A percentile compares a stretch with the other conserved stretches of the same genome.
Conservation (phyloP, 2,329 filamentous ascomycete genomes). For the Colletotrichum filicis region DNA sequence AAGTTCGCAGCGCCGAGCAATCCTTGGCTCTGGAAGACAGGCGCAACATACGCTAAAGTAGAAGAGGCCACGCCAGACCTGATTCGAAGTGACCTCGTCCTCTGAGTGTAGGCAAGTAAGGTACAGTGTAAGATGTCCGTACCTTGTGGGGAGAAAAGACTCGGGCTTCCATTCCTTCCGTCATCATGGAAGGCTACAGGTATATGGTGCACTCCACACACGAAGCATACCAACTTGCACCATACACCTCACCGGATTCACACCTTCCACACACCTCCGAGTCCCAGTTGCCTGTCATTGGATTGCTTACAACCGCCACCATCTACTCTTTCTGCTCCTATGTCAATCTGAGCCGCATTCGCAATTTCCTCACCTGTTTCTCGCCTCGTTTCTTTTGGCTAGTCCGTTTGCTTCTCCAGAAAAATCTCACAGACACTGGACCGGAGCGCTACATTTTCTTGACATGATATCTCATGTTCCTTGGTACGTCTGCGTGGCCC, state of each 20-base stretch:
- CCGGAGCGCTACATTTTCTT: not conserved
- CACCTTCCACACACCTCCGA: not conserved
- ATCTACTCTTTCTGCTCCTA: not conserved
- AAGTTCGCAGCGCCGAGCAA: slow-evolving; percentile 5
- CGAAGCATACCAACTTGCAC: not conserved
- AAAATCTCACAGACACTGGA: not conserved
- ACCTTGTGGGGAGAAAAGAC: not conserved
- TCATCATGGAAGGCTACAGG: not conserved
- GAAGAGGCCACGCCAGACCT: not conserved
- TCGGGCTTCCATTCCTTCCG: not conserved
- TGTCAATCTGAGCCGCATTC: slow-evolving; percentile 25
- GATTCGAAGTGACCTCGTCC: not conserved
- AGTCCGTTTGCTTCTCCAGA: slow-evolving; percentile 1
- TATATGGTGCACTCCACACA: not conserved
- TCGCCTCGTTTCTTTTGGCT: not conserved
- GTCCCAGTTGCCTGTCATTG: not conserved
- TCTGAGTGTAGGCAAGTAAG: no score
- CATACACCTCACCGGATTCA: not conserved
- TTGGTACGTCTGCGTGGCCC: no score
- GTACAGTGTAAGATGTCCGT: not conserved
- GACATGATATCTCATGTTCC: not conserved
- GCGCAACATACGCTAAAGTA: not conserved
- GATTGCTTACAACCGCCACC: not conserved
- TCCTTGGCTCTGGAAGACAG: not conserved
- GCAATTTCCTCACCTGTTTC: slow-evolving; percentile 26